A percentile compares a stretch with the other conserved stretches of the same genome.
These are phyloP conservation scores for Gyromitra esculenta DNA, from an alignment of 2,329 filamentous ascomycete genomes.

Conservation along the genomic window DNA sequence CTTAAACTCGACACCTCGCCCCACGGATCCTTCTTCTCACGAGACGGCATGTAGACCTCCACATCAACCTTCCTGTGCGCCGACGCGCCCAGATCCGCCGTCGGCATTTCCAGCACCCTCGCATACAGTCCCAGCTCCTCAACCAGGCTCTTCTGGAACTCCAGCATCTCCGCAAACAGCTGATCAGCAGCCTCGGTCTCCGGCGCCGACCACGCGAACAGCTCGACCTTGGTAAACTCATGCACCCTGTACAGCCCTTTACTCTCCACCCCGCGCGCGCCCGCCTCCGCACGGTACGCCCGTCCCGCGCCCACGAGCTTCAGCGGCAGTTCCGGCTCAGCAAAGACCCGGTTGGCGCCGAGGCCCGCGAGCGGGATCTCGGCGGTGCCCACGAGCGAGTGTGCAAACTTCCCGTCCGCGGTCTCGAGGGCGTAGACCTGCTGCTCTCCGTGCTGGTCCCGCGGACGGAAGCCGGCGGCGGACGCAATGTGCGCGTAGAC, in stretches of 20 bases:
- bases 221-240: conserved; percentile 98
- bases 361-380: conserved; percentile 95
- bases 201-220: conserved; percentile 89
- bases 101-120: conserved; percentile 92
- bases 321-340: conserved; percentile 73
- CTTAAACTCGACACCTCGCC: conserved; percentile 92
- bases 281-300: conserved; percentile 96
- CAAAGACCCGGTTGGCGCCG: conserved; percentile 77
- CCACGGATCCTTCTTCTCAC: conserved; percentile 75
- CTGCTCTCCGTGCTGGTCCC: conserved; percentile 88
- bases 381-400: conserved; percentile 85
- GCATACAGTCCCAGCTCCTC: conserved; percentile 80
- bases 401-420: conserved; percentile 70
- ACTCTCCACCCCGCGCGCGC: conserved; percentile 85
- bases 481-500: conserved; percentile 91
- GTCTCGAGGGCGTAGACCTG: conserved; percentile 81
- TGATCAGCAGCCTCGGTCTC: conserved; percentile 58
- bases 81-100: conserved; percentile 85
- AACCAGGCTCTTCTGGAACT: conserved; percentile 86
- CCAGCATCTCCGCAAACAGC: conserved; percentile 81
- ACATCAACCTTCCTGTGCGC: conserved; percentile 90
- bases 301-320: conserved; percentile 85
- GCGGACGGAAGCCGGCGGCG: conserved; percentile 92
- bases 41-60: conserved; percentile 90
- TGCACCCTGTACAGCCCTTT: conserved; percentile 97